Base-by-base conservation (phyloP, 495 filamentous ascomycete genomes). In the Cudoniella acicularis region DNA sequence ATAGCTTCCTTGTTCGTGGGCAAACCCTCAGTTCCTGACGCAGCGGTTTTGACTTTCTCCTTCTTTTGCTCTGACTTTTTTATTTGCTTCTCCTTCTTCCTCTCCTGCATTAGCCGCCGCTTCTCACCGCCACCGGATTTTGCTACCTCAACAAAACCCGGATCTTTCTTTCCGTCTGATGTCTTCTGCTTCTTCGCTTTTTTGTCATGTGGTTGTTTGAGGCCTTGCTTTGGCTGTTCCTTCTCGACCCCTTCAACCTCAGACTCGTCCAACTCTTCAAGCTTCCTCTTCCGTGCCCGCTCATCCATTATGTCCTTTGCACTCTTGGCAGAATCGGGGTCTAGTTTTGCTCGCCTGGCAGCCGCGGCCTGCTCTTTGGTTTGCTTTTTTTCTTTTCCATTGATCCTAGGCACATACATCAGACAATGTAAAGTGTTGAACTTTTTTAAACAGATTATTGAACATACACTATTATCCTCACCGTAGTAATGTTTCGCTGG, bases 401-500 rank as follows among this genome's bases (percentile, higher is more conserved):
- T 93, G 90, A 58, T 89, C 82, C 87, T 92, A n/a, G n/a, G n/a
- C n/a, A n/a, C n/a, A n/a, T n/a, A n/a, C n/a, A n/a, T n/a, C n/a
- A n/a, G n/a, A 70, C 69, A 56, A 64, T 63, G 49, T 61, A 56
- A 52, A 46, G n/a, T 36, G 42, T 27, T 40, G 23, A 41, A 10
- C 40, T n/a, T 46, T 24, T 42, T 55, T n/a, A n/a, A 60, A 47
- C 21, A 46, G 21, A 6, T 42, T 30, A 48, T 13, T 11, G 18
- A 52, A 86, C 90, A 64, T 87, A 96, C 92, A 74, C 77, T 92
- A 42, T 77, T 86, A 64, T 95, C 91, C 65, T 92, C 86, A 41
- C 87, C 90, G 69, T 94, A 96, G 73, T 96, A 96, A 64, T 88
- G 84, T 71, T 93, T 92, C 20, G 91, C 92, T 24, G 94, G 94